These are phyloP conservation scores for Erodium moschatum DNA, from an alignment of 441 rosid genomes.

Conservation along the genomic window DNA sequence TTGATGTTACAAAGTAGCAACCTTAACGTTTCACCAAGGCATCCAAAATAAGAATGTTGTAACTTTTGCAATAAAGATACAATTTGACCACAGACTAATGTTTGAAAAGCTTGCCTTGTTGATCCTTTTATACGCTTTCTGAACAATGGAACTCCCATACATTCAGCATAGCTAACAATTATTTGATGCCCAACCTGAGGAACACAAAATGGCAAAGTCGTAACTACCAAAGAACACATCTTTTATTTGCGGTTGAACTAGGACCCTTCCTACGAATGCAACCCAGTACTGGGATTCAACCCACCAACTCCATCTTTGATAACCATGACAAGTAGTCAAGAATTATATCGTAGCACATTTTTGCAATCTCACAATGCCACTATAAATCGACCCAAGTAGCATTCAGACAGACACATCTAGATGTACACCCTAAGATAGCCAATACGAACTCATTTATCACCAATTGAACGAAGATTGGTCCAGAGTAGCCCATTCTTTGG, in stretches of 20 bases:
- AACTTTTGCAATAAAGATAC: conserved; percentile 16
- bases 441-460: neutral
- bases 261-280: neutral
- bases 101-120: conserved; percentile 48
- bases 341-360: neutral
- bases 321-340: neutral
- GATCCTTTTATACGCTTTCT: conserved; percentile 77
- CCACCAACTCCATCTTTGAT: neutral
- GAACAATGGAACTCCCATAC: conserved; percentile 84
- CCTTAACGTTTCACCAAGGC: neutral
- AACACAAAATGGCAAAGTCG: neutral
- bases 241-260: neutral
- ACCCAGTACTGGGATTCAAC: neutral
- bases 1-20: neutral
- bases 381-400: neutral
- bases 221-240: neutral
- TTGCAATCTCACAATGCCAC: neutral
- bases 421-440: neutral
- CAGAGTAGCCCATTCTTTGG: neutral
- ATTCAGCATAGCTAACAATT: conserved; percentile 72
- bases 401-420: neutral
- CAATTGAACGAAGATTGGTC: neutral
- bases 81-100: conserved; percentile 20
- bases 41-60: neutral
- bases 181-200: conserved; percentile 88